A percentile compares a stretch with the other conserved stretches of the same genome.
Evolutionary conservation across 225 moss, liverwort and hornwort genomes (phyloP).

Genomic region (Neckera pumila): DNA sequence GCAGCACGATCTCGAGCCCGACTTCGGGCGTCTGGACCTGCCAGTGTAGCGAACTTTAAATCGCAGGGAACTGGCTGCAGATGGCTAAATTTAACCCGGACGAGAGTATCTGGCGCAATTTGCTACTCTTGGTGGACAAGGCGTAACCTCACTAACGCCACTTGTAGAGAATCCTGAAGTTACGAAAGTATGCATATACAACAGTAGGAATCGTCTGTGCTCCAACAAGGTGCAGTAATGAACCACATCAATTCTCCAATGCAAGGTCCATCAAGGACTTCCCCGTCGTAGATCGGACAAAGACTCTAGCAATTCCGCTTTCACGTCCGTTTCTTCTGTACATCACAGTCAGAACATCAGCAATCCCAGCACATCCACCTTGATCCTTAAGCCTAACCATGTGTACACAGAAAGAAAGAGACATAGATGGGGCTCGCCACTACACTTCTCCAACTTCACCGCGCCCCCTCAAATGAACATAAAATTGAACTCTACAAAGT

Average conservation of each 20-base stretch:
- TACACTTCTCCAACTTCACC: background rate
- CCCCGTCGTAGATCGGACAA: background rate
- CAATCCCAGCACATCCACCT: background rate
- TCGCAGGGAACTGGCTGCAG: background rate
- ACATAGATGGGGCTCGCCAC: background rate
- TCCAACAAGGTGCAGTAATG: constrained; percentile 1
- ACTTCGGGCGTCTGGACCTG: constrained; percentile 70
- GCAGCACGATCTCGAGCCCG: constrained; percentile 61
- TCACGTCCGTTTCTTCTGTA: background rate
- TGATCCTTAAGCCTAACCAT: background rate
- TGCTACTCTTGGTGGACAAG: background rate
- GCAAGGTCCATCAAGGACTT: background rate
- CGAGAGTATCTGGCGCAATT: background rate
- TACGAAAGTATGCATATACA: background rate
- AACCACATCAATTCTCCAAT: constrained; percentile 10
- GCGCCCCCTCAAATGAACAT: background rate
- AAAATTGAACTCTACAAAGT: background rate
- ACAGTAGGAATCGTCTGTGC: background rate
- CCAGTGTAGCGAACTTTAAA: constrained; percentile 28
- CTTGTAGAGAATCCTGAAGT: background rate
- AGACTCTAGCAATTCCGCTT: background rate
- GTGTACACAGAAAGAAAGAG: background rate
- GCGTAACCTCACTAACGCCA: background rate
- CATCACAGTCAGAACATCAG: background rate
- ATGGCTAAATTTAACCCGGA: background rate